Evolutionary conservation across 2,329 filamentous ascomycete genomes (phyloP), one percentile per base, ranked within the genome.

Genomic region (Scorias spongiosa): DNA sequence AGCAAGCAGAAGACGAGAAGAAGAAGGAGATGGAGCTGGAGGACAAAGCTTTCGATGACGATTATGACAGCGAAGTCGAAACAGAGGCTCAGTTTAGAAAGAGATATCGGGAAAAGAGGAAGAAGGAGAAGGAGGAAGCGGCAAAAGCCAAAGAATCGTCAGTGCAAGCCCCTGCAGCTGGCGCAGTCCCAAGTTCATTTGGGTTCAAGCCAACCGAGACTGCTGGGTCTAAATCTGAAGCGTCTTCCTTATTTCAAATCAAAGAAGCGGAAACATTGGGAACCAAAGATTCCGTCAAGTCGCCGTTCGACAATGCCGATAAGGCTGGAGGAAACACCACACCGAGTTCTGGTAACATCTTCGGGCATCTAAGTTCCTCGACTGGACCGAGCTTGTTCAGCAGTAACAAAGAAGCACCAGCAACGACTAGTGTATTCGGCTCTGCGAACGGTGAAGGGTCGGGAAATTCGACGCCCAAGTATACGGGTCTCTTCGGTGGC

Each of bases 41-140:
- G 15, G 32, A 36, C 32, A 36, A 36, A 15, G 32, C 32, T 12
- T 36, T 36, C 32, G 32, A 36, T 36, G 32, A 36, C 15, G 32
- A 36, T 15, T 36, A 36, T 36, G 32, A 36, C 32, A 36, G 32
- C 32, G 32, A 36, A 36, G 32, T 36, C 15, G 32, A 36, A 9
- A 36, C 32, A 15, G 32, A 36, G 32, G 3, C 12, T 36, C 62
- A 67, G 40, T 72, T 68, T 65, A 65, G 69, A 45, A 63, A 64
- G 43, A 58, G 60, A 44, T 60, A 72, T 50, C 62, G 62, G 36
- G 66, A 68, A 50, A 56, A 66, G 50, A 66, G 68, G 49, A 63
- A 60, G 26, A 57, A 61, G 40, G 60, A 66, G 48, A 52, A 68
- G 38, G 62, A 62, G 36, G 58, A 63, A 28, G 55, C 58, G 29